phyloP scores from a whole-genome alignment of 176 grass and related monocot species.

The Aegilops sharonensis region DNA sequence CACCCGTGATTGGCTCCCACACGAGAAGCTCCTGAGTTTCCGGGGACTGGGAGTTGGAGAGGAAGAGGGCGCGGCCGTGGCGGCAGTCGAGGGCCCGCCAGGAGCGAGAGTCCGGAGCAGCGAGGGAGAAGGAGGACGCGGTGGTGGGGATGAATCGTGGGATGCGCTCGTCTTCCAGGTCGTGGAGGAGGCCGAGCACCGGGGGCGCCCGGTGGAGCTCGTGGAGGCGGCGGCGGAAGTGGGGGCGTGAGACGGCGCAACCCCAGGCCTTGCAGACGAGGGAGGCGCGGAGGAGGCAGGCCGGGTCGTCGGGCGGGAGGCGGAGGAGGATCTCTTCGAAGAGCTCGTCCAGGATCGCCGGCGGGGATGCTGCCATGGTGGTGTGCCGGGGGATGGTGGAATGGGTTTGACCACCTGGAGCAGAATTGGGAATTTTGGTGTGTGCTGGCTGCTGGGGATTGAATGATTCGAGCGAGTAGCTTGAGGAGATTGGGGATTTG shows the following conservation, averaged over 20 bases:
- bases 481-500: no score
- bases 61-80: slow-evolving; percentile 4
- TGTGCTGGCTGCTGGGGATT: no score
- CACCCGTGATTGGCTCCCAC: background rate
- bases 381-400: no score
- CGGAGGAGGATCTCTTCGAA: background rate
- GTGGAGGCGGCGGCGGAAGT: background rate
- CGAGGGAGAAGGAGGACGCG: background rate
- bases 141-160: background rate
- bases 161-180: background rate
- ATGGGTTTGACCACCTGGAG: no score
- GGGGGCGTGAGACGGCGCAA: background rate
- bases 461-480: no score
- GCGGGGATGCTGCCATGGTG: background rate
- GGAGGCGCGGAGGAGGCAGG: background rate
- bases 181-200: background rate
- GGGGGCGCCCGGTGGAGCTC: background rate
- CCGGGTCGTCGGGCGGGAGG: background rate
- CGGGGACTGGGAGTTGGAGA: background rate
- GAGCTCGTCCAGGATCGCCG: background rate
- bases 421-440: no score
- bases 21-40: background rate
- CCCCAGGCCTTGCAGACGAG: background rate
- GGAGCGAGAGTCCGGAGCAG: fast-evolving
- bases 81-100: background rate